These are phyloP conservation scores for Ophiostoma fasciatum DNA, from an alignment of 2,329 filamentous ascomycete genomes.

Conservation along the genomic window DNA sequence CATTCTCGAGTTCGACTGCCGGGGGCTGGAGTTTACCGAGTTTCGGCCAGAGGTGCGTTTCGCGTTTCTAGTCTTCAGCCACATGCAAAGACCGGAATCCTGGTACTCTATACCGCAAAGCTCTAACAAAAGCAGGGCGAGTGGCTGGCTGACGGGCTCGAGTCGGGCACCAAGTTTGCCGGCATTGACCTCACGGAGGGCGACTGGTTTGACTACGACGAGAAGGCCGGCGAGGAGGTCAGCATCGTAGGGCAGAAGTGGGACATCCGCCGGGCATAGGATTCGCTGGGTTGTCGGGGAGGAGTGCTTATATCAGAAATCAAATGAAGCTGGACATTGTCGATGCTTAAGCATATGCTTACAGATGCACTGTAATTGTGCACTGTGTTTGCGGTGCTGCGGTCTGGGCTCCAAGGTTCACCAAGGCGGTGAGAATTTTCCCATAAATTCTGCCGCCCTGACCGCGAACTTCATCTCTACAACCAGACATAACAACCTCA, in stretches of 20 bases:
- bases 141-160: conserved; percentile 70
- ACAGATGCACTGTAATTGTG: no score
- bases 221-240: conserved; percentile 83
- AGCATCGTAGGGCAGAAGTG: conserved; percentile 82
- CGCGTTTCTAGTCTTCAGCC: no score
- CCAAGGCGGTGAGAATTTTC: no score
- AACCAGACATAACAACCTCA: no score
- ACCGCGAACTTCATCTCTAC: no score
- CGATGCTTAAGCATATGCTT: no score
- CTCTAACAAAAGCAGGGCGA: conserved; percentile 49
- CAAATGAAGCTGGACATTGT: no score
- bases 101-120: not conserved
- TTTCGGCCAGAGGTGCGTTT: conserved; percentile 88
- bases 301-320: no score
- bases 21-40: conserved; percentile 80
- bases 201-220: conserved; percentile 97
- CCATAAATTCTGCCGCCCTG: no score
- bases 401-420: no score
- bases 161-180: conserved; percentile 69
- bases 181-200: conserved; percentile 73
- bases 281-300: no score
- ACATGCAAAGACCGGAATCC: conserved; percentile 10
- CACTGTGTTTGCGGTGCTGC: no score
- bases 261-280: conserved; percentile 59
- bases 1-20: conserved; percentile 83